Percentiles rank a stretch among this genome's conserved stretches.
Evolutionary conservation across 257 asterid genomes (phyloP).

Genomic region (Cynanchum wilfordii): DNA sequence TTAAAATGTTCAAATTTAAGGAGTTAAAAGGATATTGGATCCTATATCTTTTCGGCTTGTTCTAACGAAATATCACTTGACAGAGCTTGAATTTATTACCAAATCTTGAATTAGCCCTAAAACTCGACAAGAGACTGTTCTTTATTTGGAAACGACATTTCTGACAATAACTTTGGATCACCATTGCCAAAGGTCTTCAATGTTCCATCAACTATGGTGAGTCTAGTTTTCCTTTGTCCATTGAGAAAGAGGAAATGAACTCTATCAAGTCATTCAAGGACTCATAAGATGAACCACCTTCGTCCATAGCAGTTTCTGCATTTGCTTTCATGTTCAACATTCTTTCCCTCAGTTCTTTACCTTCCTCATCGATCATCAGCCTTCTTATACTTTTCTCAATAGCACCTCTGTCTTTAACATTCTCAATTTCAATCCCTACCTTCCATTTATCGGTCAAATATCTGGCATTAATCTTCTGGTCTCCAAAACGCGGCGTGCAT

Average conservation of each 20-base stretch:
- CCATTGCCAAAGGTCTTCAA: too few relatives aligned
- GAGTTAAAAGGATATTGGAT: too few relatives aligned
- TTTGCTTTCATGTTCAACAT: background rate
- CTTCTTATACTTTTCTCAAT: slow-evolving; percentile 20
- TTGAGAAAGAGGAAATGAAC: slow-evolving; percentile 6
- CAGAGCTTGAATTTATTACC: too few relatives aligned
- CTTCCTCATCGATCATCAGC: slow-evolving; percentile 19
- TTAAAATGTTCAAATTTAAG: too few relatives aligned
- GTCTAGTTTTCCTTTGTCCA: too few relatives aligned
- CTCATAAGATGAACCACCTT: slow-evolving; percentile 23
- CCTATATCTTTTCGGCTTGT: too few relatives aligned
- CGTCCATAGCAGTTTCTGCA: slow-evolving; percentile 14
- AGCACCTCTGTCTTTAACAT: slow-evolving; percentile 11
- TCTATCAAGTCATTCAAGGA: slow-evolving; percentile 21
- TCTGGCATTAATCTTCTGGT: slow-evolving; percentile 24
- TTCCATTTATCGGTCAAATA: slow-evolving; percentile 25
- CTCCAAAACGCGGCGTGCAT: slow-evolving; percentile 25
- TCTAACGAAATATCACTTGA: too few relatives aligned
- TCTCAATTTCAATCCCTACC: slow-evolving; percentile 23
- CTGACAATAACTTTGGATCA: too few relatives aligned
- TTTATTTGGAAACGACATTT: too few relatives aligned
- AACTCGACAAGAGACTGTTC: too few relatives aligned
- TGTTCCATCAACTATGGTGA: too few relatives aligned
- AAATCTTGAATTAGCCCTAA: too few relatives aligned
- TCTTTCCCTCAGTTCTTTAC: slow-evolving; percentile 2